A percentile compares a stretch with the other conserved stretches of the same genome.
phyloP scores from a whole-genome alignment of 768 basidiomycete species.

The Leccinum ochraceum region DNA sequence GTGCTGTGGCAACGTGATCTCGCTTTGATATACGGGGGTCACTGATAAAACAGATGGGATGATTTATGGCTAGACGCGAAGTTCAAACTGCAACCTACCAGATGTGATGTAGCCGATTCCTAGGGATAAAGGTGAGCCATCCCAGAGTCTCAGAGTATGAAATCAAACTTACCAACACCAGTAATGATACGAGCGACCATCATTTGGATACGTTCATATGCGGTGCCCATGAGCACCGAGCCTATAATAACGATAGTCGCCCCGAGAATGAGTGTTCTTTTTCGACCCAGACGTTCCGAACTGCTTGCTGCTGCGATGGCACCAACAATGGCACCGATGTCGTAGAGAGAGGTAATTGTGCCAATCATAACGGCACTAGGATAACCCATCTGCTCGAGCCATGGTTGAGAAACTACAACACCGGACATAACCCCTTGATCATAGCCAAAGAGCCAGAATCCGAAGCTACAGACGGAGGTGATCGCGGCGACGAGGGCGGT shows the following conservation, averaged over 20 bases:
- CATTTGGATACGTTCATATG: slow-evolving; percentile 16
- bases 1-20: slow-evolving; percentile 14
- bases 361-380: slow-evolving; percentile 19
- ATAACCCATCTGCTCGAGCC: slow-evolving; percentile 17
- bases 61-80: background rate
- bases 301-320: slow-evolving; percentile 16
- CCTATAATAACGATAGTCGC: slow-evolving; percentile 10
- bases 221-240: slow-evolving; percentile 14
- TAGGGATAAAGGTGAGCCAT: background rate
- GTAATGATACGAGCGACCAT: slow-evolving; percentile 14
- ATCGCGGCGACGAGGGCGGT: slow-evolving; percentile 15
- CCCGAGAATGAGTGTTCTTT: slow-evolving; percentile 13
- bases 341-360: slow-evolving; percentile 19
- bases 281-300: slow-evolving; percentile 16
- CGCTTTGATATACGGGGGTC: slow-evolving; percentile 16
- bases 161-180: slow-evolving; percentile 5
- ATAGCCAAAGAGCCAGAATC: slow-evolving; percentile 19
- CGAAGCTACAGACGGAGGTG: slow-evolving; percentile 19
- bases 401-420: slow-evolving; percentile 12
- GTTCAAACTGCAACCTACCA: background rate
- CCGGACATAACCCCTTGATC: slow-evolving; percentile 22
- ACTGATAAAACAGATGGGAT: slow-evolving; percentile 2
- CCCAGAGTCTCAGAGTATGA: background rate
- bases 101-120: slow-evolving; percentile 18
- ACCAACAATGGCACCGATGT: slow-evolving; percentile 16